Evolutionary conservation across 495 filamentous ascomycete species (phyloP).

Genomic region (Neurospora sp.): DNA sequence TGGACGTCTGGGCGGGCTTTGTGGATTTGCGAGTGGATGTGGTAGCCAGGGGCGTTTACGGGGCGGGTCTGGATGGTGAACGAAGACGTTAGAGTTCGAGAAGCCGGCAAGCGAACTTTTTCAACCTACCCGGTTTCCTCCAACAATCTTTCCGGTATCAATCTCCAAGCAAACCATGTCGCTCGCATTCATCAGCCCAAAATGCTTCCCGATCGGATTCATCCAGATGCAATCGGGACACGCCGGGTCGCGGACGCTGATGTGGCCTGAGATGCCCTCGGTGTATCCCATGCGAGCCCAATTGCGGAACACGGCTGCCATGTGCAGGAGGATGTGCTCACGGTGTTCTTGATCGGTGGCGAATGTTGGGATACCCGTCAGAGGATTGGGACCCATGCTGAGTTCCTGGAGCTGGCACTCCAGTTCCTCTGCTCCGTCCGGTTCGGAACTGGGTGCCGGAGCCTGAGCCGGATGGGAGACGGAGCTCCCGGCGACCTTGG

Average conservation of each 20-base stretch:
- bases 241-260: constrained; percentile 54
- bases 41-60: constrained; percentile 59
- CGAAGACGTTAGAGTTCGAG: not conserved
- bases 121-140: constrained; percentile 26
- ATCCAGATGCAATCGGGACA: constrained; percentile 56
- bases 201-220: constrained; percentile 50
- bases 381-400: not conserved
- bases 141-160: constrained; percentile 39
- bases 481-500: not conserved
- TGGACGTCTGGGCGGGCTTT: constrained; percentile 42
- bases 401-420: not conserved
- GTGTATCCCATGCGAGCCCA: constrained; percentile 50
- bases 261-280: constrained; percentile 58
- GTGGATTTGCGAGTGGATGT: constrained; percentile 54
- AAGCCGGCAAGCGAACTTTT: no score
- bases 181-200: constrained; percentile 39
- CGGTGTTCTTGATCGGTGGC: constrained; percentile 28
- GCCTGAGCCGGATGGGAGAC: not conserved
- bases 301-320: constrained; percentile 49
- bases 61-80: constrained; percentile 10
- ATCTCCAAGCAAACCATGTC: constrained; percentile 48
- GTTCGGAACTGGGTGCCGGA: not conserved
- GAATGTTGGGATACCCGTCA: constrained; percentile 37
- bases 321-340: constrained; percentile 45
- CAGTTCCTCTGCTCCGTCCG: not conserved